Percentiles rank a stretch among this genome's conserved stretches.
These are phyloP conservation scores for Pestalotiopsis fici DNA, from an alignment of 2,329 filamentous ascomycete genomes.

Conservation along the genomic window DNA sequence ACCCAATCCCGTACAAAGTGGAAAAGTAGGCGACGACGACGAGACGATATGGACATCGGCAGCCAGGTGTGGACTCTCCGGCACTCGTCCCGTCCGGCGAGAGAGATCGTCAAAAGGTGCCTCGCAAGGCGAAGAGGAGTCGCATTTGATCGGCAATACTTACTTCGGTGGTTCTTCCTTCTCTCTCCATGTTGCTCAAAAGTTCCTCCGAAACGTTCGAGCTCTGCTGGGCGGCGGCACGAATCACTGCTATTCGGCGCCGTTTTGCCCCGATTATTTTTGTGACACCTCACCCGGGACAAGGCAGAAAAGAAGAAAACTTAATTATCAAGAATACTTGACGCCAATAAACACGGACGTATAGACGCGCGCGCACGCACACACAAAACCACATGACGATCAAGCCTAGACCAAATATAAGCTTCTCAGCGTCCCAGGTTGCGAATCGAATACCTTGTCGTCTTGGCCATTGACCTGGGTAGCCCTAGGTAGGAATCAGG, in stretches of 20 bases:
- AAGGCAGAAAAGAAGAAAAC: too few relatives aligned
- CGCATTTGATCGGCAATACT: not conserved
- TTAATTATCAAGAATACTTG: too few relatives aligned
- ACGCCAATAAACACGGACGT: not conserved
- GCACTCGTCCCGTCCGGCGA: not conserved
- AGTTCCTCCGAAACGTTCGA: too few relatives aligned
- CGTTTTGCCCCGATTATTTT: too few relatives aligned
- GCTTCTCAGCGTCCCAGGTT: not conserved
- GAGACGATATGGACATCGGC: not conserved
- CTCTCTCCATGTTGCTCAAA: too few relatives aligned
- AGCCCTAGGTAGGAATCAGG: not conserved
- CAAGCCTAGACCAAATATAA: not conserved
- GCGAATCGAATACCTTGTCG: not conserved
- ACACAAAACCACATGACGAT: not conserved
- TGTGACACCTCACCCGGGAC: too few relatives aligned
- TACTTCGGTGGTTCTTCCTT: not conserved
- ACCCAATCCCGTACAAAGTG: not conserved
- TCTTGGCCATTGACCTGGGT: not conserved
- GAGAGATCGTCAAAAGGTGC: not conserved
- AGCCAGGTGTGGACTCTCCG: not conserved
- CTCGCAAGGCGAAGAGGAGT: not conserved
- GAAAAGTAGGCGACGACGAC: not conserved
- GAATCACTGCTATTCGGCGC: too few relatives aligned
- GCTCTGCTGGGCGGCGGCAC: too few relatives aligned
- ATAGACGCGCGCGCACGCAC: not conserved